These are phyloP conservation scores for Moesziomyces antarcticus DNA, from an alignment of 1,284 basidiomycete species.

Conservation along the genomic window DNA sequence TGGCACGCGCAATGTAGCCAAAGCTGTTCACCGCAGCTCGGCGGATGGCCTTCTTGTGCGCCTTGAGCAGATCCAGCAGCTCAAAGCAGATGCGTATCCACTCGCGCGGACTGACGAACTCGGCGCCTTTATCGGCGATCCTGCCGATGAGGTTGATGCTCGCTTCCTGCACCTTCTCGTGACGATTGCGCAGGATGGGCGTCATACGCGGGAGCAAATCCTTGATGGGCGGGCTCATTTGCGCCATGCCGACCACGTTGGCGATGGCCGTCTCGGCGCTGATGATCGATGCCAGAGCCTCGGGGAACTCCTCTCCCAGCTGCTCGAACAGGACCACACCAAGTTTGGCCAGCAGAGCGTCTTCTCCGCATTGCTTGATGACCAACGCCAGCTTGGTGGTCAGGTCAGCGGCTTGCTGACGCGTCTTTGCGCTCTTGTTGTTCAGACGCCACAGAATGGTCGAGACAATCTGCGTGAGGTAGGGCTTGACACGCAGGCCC, in stretches of 20 bases:
- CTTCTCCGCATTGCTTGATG: constrained; percentile 98
- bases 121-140: constrained; percentile 98
- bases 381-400: constrained; percentile 94
- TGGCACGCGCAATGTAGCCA: constrained; percentile 98
- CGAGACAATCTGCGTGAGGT: constrained; percentile 98
- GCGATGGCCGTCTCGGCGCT: constrained; percentile 98
- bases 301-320: constrained; percentile 98
- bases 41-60: constrained; percentile 98
- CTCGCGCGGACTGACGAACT: constrained; percentile 96
- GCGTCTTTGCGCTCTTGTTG: constrained; percentile 99
- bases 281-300: constrained; percentile 95
- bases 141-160: constrained; percentile 99
- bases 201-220: constrained; percentile 99
- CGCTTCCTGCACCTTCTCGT: constrained; percentile 99
- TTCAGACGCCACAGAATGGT: constrained; percentile 98
- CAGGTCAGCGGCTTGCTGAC: constrained; percentile 97
- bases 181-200: constrained; percentile 96
- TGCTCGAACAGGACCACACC: constrained; percentile 98
- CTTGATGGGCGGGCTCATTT: constrained; percentile 99
- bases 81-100: constrained; percentile 99
- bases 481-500: constrained; percentile 97
- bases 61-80: constrained; percentile 93
- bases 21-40: constrained; percentile 99
- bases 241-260: constrained; percentile 99
- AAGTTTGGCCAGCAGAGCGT: constrained; percentile 92